Percentiles rank a stretch among this genome's conserved stretches.
phyloP scores from a whole-genome alignment of 2,329 filamentous ascomycete species.

The Cercospora zeae-maydis region DNA sequence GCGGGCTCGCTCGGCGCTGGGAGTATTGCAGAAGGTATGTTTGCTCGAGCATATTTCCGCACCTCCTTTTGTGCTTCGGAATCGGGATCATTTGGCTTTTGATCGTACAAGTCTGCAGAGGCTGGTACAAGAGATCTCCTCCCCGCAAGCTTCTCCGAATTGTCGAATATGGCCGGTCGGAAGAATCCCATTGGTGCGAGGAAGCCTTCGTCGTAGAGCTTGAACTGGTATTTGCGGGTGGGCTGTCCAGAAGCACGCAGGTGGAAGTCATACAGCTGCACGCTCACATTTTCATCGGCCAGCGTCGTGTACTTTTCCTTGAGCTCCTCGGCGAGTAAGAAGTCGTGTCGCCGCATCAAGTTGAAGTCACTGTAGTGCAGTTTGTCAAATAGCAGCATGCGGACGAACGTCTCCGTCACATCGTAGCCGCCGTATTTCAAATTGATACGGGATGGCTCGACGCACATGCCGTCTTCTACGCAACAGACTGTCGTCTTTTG shows the following conservation, averaged over 20 bases:
- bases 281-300: slow-evolving; percentile 82
- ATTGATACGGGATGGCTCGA: slow-evolving; percentile 93
- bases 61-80: slow-evolving; percentile 77
- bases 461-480: slow-evolving; percentile 90
- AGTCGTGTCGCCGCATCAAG: slow-evolving; percentile 83
- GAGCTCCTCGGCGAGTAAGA: slow-evolving; percentile 87
- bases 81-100: slow-evolving; percentile 83
- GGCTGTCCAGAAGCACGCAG: slow-evolving; percentile 82
- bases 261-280: slow-evolving; percentile 86
- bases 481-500: slow-evolving; percentile 97
- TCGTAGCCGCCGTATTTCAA: slow-evolving; percentile 91
- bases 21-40: slow-evolving; percentile 40
- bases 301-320: slow-evolving; percentile 92
- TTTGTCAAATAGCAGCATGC: slow-evolving; percentile 96
- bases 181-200: slow-evolving; percentile 95
- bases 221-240: slow-evolving; percentile 90
- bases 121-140: slow-evolving; percentile 78
- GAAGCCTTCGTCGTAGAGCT: slow-evolving; percentile 93
- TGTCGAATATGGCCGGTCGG: slow-evolving; percentile 81
- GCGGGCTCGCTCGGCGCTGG: slow-evolving; percentile 43
- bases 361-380: slow-evolving; percentile 97
- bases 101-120: slow-evolving; percentile 91
- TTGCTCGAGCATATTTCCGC: slow-evolving; percentile 49
- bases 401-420: slow-evolving; percentile 89
- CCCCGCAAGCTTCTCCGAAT: slow-evolving; percentile 71